Conservation (phyloP, 345 rosid species). For the Noccaea bulbosa region DNA sequence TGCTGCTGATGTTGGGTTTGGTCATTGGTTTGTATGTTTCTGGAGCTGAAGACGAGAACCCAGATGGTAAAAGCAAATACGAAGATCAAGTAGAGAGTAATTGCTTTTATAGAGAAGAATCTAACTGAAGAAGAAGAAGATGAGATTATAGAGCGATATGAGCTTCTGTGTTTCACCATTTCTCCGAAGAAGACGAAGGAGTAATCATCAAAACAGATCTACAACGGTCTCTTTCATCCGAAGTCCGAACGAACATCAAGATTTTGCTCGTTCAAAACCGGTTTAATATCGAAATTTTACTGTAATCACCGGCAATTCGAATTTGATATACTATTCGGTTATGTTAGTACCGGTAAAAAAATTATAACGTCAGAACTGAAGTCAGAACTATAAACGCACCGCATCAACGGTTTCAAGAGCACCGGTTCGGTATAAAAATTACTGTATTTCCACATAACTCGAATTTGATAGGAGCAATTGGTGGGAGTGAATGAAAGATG, state of each 20-base stretch:
- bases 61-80: slow-evolving; percentile 42
- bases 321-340: slow-evolving; percentile 2
- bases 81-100: slow-evolving; percentile 41
- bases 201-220: slow-evolving; percentile 39
- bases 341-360: background rate
- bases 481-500: no score
- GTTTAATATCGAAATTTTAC: slow-evolving; percentile 16
- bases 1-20: slow-evolving; percentile 26
- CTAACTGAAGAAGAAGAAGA: slow-evolving; percentile 35
- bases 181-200: slow-evolving; percentile 21
- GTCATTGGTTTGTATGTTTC: slow-evolving; percentile 48
- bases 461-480: no score
- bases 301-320: background rate
- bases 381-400: no score
- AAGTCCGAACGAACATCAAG: slow-evolving; percentile 27
- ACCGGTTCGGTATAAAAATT: background rate
- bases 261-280: slow-evolving; percentile 26
- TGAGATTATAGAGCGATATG: slow-evolving; percentile 34
- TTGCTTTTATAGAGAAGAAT: slow-evolving; percentile 39
- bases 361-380: background rate
- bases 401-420: background rate
- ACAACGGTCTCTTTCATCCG: slow-evolving; percentile 43
- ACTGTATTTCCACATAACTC: background rate
- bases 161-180: slow-evolving; percentile 44
- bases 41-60: slow-evolving; percentile 45